phyloP scores from a whole-genome alignment of 331 rosid genomes.

The Acacia concinna region DNA sequence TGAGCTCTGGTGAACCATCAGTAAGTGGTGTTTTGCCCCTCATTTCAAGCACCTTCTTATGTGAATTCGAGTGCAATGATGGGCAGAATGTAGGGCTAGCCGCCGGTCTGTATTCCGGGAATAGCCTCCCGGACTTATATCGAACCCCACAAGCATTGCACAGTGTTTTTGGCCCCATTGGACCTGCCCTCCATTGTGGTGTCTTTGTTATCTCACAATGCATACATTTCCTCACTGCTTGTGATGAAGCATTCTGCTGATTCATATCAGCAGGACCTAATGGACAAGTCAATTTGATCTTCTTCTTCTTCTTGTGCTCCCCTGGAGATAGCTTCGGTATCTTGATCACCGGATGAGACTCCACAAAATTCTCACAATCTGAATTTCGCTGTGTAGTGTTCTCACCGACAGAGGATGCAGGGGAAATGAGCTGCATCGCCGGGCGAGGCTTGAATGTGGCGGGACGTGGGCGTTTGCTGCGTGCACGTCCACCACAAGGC shows the following conservation, averaged over 20 bases:
- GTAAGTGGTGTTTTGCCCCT: constrained; percentile 46
- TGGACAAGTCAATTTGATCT: constrained; percentile 55
- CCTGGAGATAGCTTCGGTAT: constrained; percentile 46
- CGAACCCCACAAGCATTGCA: constrained; percentile 99
- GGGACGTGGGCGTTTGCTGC: constrained; percentile 98
- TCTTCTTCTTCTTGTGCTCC: constrained; percentile 84
- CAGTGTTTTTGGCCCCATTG: constrained; percentile 97
- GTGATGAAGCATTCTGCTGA: constrained; percentile 47
- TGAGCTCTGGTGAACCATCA: constrained; percentile 66
- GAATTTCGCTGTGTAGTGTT: constrained; percentile 48
- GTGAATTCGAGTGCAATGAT: constrained; percentile 87
- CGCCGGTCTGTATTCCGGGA: constrained; percentile 96
- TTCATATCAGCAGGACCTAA: constrained; percentile 39
- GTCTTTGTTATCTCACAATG: constrained; percentile 99
- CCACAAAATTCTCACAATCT: constrained; percentile 72
- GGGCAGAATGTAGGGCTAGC: constrained; percentile 95
- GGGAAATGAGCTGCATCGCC: constrained; percentile 77
- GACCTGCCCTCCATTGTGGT: constrained; percentile 99
- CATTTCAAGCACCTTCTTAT: constrained; percentile 96
- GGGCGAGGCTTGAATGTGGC: constrained; percentile 80
- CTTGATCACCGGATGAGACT: constrained; percentile 66
- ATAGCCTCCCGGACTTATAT: constrained; percentile 89
- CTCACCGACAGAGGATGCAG: constrained; percentile 76
- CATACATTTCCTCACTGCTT: constrained; percentile 84
- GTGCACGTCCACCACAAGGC: constrained; percentile 87